These are phyloP conservation scores for Rhamnella rubrinervis DNA, from an alignment of 331 rosid genomes.

Conservation along the genomic window DNA sequence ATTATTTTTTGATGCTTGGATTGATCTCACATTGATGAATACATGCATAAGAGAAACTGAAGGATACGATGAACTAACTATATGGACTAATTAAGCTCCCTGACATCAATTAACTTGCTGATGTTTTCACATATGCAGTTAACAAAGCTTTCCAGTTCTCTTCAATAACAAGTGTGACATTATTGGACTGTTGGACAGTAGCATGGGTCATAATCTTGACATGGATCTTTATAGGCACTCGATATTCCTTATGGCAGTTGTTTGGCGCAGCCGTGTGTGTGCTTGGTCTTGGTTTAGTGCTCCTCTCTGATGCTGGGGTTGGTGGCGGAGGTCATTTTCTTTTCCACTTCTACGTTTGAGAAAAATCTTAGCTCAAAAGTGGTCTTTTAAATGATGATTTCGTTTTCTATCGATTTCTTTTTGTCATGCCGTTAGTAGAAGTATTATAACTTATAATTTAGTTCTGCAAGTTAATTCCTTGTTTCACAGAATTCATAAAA, in stretches of 20 bases:
- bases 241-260: slow-evolving; percentile 61
- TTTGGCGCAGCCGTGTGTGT: slow-evolving; percentile 57
- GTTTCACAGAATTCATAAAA: no score
- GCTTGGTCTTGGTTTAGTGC: slow-evolving; percentile 60
- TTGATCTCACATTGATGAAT: no score
- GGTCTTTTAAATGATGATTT: neutral
- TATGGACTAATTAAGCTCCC: no score
- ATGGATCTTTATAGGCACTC: slow-evolving; percentile 56
- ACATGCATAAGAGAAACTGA: no score
- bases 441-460: no score
- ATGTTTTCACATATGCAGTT: slow-evolving; percentile 42
- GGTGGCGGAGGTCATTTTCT: slow-evolving; percentile 52
- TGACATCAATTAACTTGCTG: neutral
- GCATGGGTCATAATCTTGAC: slow-evolving; percentile 73
- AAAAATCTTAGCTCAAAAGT: neutral
- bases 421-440: no score
- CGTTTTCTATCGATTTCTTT: neutral
- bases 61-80: no score
- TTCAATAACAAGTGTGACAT: slow-evolving; percentile 65
- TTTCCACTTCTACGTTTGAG: neutral
- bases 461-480: no score
- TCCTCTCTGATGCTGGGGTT: slow-evolving; percentile 63
- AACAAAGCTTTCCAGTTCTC: slow-evolving; percentile 66
- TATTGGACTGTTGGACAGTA: slow-evolving; percentile 64
- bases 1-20: no score